Evolutionary conservation across 2,329 filamentous ascomycete species (phyloP).

Genomic region (Pseudogymnoascus sp.): DNA sequence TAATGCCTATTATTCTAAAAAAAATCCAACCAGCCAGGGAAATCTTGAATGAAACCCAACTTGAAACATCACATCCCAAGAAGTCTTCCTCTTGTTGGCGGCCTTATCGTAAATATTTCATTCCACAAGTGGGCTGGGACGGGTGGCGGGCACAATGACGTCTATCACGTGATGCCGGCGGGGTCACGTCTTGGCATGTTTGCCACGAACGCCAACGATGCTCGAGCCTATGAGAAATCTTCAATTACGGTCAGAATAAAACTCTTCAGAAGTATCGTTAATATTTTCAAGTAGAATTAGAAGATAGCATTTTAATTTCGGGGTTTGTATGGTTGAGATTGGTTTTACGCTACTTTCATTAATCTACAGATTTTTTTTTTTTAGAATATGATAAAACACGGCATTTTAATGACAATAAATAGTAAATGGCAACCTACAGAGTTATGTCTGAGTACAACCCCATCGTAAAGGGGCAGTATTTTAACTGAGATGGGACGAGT

Average conservation of each 20-base stretch:
- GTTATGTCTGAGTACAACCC: neutral
- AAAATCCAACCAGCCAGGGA: neutral
- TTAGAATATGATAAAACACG: neutral
- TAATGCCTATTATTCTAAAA: neutral
- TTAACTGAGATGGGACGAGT: neutral
- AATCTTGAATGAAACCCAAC: neutral
- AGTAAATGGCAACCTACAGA: neutral
- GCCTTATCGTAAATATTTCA: constrained; percentile 2
- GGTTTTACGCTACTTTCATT: neutral
- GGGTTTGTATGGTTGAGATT: neutral
- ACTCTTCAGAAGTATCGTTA: neutral
- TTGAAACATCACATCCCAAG: neutral
- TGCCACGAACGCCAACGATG: neutral
- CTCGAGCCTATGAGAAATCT: neutral
- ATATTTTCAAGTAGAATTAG: neutral
- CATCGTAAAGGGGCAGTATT: neutral
- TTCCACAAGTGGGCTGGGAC: neutral
- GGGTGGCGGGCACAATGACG: neutral
- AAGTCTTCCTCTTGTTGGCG: neutral
- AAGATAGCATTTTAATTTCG: neutral
- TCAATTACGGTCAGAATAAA: neutral
- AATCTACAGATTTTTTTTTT: neutral
- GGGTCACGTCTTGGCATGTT: constrained; percentile 1
- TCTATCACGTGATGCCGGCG: neutral
- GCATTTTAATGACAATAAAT: neutral